Evolutionary conservation across 1,139 yeast species (phyloP), one percentile per base, ranked within the genome.

Genomic region (Geotrichum candidum): DNA sequence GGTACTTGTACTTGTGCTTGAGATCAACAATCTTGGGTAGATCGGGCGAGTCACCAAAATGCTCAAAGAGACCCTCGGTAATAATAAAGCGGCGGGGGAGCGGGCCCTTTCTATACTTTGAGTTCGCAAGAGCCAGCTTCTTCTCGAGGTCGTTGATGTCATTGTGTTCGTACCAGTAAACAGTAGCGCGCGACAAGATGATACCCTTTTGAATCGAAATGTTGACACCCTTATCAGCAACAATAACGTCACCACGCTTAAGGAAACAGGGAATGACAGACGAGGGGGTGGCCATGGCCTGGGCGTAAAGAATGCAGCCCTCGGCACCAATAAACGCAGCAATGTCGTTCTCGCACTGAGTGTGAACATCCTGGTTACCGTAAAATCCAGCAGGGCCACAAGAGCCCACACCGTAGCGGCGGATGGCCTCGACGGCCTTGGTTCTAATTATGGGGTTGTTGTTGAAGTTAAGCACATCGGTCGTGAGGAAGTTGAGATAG

Each of bases 361-460:
- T 87, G 71, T 94, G 99, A 48, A 87, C 91, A 72, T 91, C 97
- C 75, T 91, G 97, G 66, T 94, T 88, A 64, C 99, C 99, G 74
- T 92, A 94, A 70, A 94, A 94, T 64, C 96, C 96, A 53, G 98
- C 96, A 2, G 99, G 98, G 35, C 98, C 97, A 79, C 99, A 94
- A 0, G 98, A 95, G 66, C 99, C 99, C 58, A 94, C 98, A 71
- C 99, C 99, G 63, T 88, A 85, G 62, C 80, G 79, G 56, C 80
- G 78, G 65, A 94, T 85, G 38, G 85, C 81, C 35, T 77, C 73
- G 62, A 82, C 80, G 4, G 94, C 91, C 22, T 80, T 82, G n/a
- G 78, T 74, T 63, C 78, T 78, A 51, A 91, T 78, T 22, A 67
- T 72, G 22, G 76, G 74, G 68, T 82, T 77, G 54, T 83, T 81